Base-by-base conservation (phyloP, 148 eudicot genomes). In the Camellia japonica region DNA sequence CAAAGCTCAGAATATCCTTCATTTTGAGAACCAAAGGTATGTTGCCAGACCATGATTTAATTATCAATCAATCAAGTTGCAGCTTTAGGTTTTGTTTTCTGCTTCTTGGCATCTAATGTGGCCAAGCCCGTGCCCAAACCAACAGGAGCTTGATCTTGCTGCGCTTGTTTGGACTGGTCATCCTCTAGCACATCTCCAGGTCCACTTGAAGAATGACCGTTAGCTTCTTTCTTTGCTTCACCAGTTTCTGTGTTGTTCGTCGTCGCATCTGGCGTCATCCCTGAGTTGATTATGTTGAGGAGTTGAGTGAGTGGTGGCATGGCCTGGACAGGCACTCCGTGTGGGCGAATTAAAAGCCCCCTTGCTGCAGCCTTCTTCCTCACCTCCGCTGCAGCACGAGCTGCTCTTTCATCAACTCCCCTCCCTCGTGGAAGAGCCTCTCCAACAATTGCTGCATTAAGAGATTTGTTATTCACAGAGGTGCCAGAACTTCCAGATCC, bases 341-440 rank as follows among this genome's bases (percentile, higher is more conserved):
- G 90, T 3, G 91, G 88, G 7, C 92, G 92, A 23, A 87, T 74
- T 72, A 88, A 46, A 41, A 86, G 90, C 12, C 95, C 92, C 78
- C 84, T 91, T 6, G 95, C 94, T 0, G 93, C 93, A 18, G 96
- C 94, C 81, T 93, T 95, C 85, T 95, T 93, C 83, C 91, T 84
- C 42, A 73, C 92, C 43, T 87, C 93, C 16, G 94, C 94, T 19
- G 92, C 93, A 51, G 97, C 98, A 72, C 88, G 89, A 43, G 94
- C 94, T 41, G 92, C 94, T 83, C 96, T 87, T 81, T 95, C 98
- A 76, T 93, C 96, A 0, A 89, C 89, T 14, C 96, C 97, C 78
- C 92, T 89, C 15, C 96, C 97, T 79, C 93, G 86, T 56, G 92
- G 84, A 23, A 84, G 72, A 20, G 86, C 79, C 41, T 90, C 97